A percentile compares a stretch with the other conserved stretches of the same genome.
Evolutionary conservation across 495 filamentous ascomycete genomes (phyloP).

Genomic region (Lophium mytilinum): DNA sequence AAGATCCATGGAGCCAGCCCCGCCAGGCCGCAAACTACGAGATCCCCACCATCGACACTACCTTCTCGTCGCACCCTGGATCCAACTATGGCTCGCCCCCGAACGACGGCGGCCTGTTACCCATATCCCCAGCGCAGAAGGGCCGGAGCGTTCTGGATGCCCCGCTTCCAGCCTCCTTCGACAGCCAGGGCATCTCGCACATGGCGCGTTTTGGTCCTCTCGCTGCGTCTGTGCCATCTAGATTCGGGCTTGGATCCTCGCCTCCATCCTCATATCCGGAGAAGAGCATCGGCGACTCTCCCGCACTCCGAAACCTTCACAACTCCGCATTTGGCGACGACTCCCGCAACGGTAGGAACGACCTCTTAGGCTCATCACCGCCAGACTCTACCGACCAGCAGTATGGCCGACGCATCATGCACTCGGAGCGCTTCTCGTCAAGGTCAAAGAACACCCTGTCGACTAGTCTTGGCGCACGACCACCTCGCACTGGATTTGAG

Average conservation of each 20-base stretch:
- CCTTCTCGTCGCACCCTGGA: slow-evolving; percentile 63
- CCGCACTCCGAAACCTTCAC: slow-evolving; percentile 71
- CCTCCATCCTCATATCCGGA: slow-evolving; percentile 66
- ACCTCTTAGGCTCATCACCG: slow-evolving; percentile 55
- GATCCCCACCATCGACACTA: slow-evolving; percentile 73
- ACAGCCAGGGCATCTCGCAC: slow-evolving; percentile 90
- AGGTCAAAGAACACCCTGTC: slow-evolving; percentile 66
- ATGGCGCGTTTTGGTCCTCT: slow-evolving; percentile 84
- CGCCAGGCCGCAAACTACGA: slow-evolving; percentile 38
- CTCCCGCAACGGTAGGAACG: slow-evolving; percentile 22
- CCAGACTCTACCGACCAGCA: slow-evolving; percentile 55
- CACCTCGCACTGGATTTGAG: slow-evolving; percentile 41
- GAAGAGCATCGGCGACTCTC: slow-evolving; percentile 50
- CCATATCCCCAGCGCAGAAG: slow-evolving; percentile 63
- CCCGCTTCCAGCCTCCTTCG: slow-evolving; percentile 88
- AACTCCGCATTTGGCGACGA: slow-evolving; percentile 77
- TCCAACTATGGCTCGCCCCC: slow-evolving; percentile 85
- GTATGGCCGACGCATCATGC: slow-evolving; percentile 64
- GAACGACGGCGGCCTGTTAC: slow-evolving; percentile 57
- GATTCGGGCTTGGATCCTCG: slow-evolving; percentile 77
- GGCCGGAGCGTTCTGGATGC: slow-evolving; percentile 85
- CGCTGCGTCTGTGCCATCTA: slow-evolving; percentile 85
- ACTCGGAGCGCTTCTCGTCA: slow-evolving; percentile 65
- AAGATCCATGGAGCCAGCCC: slow-evolving; percentile 7
- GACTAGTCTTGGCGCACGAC: slow-evolving; percentile 64